Base-by-base conservation (phyloP, 2,329 filamentous ascomycete genomes). In the Coniella vitis region DNA sequence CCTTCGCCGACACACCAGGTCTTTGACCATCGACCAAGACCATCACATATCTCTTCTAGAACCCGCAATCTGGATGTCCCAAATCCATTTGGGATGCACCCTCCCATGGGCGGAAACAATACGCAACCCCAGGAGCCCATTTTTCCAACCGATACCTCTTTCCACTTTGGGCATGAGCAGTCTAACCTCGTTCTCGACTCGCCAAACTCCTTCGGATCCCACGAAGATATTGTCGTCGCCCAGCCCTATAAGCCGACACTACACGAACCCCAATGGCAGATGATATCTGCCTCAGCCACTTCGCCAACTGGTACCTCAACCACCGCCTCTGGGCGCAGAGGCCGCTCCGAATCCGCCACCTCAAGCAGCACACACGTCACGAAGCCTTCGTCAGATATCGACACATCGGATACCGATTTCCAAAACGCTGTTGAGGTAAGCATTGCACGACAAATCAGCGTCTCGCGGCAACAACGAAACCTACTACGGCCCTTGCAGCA, bases 391-490 rank as follows among this genome's bases (percentile, higher is more conserved):
- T 48, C 60, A 7, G 63, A 65, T 10, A 51, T 62, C 10, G 70
- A 74, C 31, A 68, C 72, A 25, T 45, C 63, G 1, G 68, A 73
- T 55, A 61, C 62, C 19, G 69, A 67, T 7, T 63, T 77, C 13
- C 73, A 74, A 54, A 72, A 72, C 38, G 78, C 81, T 2, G 80
- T 83, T 4, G 77, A 84, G 62, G 71, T 83, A 39, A 84, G 81
- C 2, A 85, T 86, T 56, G 82, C 82, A 0, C 71, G 83, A 1
- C 81, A 86, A 61, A 84, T 86, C 55, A 83, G 78, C 55, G 69
- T 86, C 21, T 83, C 80, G 12, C 68, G 75, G 12, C 73, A 81
- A 62, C 83, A 85, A 62, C 70, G 77, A 16, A 73, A 76, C 58
- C 65, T 84, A 54, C 65, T 84, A 16, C 71, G 75, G 41, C 78